Percentiles rank a stretch among this genome's conserved stretches.
Evolutionary conservation across 768 basidiomycete species (phyloP).

Genomic region (Rhodotorula graminis): DNA sequence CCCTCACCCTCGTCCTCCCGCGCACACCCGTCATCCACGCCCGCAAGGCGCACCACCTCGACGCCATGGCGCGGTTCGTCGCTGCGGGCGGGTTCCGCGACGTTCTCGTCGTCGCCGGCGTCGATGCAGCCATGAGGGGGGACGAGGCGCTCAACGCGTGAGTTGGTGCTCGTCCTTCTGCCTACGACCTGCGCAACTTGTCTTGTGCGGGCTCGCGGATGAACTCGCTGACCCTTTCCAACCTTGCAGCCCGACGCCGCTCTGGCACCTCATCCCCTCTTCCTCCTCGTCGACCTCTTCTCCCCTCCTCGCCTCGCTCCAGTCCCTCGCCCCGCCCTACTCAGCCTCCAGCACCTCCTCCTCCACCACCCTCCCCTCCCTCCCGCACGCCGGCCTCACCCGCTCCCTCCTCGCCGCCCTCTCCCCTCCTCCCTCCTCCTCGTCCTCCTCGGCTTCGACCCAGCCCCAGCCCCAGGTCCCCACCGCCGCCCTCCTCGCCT

Average conservation of each 20-base stretch:
- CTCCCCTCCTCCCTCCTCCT: not conserved
- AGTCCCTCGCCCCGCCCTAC: not conserved
- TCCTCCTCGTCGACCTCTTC: constrained; percentile 1
- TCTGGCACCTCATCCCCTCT: constrained; percentile 21
- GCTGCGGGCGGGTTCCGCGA: constrained; percentile 6
- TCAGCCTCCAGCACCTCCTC: not conserved
- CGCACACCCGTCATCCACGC: constrained; percentile 34
- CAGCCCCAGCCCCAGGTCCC: no score
- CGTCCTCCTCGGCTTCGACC: not conserved
- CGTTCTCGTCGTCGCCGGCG: constrained; percentile 23
- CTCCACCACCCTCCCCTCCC: constrained; percentile 11
- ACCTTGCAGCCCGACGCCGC: constrained; percentile 6
- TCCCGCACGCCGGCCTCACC: constrained; percentile 34
- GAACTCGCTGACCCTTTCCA: no score
- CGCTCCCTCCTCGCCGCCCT: constrained; percentile 23
- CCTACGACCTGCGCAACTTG: no score
- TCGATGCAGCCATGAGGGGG: constrained; percentile 22
- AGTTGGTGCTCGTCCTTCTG: not conserved
- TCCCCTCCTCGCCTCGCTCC: not conserved
- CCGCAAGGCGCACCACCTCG: constrained; percentile 20
- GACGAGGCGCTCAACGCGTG: constrained; percentile 29
- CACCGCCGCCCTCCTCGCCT: constrained; percentile 21
- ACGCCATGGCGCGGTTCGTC: constrained; percentile 2
- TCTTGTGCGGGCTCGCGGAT: not conserved
- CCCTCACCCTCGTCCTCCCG: constrained; percentile 30